Evolutionary conservation across 139 green algal species (phyloP).

Genomic region (Chlorella sp.): DNA sequence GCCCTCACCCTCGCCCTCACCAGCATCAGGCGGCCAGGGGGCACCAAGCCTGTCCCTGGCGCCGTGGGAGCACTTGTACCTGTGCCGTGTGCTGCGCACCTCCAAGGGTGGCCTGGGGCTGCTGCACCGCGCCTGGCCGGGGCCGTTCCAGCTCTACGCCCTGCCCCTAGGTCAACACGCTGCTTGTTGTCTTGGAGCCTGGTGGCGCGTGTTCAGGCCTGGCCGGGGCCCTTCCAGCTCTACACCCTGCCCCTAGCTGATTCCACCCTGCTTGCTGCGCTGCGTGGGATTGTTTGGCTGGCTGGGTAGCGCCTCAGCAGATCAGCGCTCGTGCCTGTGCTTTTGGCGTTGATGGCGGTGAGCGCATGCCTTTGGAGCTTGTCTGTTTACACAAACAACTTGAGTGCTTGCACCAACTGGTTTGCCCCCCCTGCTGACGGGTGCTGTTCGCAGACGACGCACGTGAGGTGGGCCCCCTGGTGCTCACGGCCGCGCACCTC

Average conservation of each 20-base stretch:
- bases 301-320: too few species aligned
- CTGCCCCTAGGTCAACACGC: neutral
- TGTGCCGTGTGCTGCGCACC: conserved; percentile 7
- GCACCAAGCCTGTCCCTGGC: too few species aligned
- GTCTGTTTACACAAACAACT: too few species aligned
- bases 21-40: neutral
- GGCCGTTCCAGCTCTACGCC: conserved; percentile 16
- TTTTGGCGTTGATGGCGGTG: neutral
- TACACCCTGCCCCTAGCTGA: too few species aligned
- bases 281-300: too few species aligned
- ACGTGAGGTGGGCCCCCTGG: neutral
- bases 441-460: neutral
- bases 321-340: too few species aligned
- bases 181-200: neutral
- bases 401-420: neutral
- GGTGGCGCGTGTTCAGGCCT: neutral
- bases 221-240: neutral
- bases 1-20: too few species aligned
- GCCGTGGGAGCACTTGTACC: conserved; percentile 13
- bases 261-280: too few species aligned
- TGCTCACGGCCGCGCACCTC: neutral
- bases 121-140: conserved; percentile 16
- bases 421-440: neutral
- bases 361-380: too few species aligned
- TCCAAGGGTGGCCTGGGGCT: conserved; percentile 7